Evolutionary conservation across 2,329 filamentous ascomycete genomes (phyloP), one percentile per base, ranked within the genome.

Genomic region (Trichoderma sp.): DNA sequence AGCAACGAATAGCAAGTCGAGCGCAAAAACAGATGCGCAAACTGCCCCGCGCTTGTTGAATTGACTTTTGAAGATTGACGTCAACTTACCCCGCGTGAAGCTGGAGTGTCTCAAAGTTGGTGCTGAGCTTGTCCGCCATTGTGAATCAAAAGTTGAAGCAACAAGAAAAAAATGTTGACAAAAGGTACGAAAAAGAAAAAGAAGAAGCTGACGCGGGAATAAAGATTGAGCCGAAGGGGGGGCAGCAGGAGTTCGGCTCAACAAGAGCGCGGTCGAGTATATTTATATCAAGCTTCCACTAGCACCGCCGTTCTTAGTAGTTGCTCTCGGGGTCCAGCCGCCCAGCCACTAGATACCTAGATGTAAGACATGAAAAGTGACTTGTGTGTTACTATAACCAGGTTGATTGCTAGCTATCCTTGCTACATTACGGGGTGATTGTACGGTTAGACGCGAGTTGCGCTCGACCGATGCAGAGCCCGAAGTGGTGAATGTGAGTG

Each of bases 21-120:
- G 13, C 34, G 34, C 34, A 39, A 65, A 57, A 15, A 34, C 13
- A 26, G 28, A 30, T 43, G 57, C 17, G 20, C 30, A 61, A 34
- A 32, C 6, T 68, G 66, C 55, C 57, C 55, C 55, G 55, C 57
- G 66, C 23, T 50, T 30, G 28, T 20, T 61, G 66, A 58, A 68
- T 47, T 34, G 66, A 61, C 20, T 47, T 50, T 50, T 53, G 34
- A 30, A 17, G 53, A 69, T 53, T 26, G 58, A 71, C 23, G 61
- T 47, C 61, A 53, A 80, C 85, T 77, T 88, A 93, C 91, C 93
- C 93, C 79, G 93, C 93, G 81, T 96, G 93, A 75, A 96, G 88
- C 85, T 95, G 93, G 74, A 95, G 87, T 73, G 93, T 96, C 85
- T 95, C 93, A 77, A 96, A 96, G 81, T 91, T 88, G 76, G 85